Conservation (phyloP, 768 basidiomycete species). For the Clathrus columnatus region DNA sequence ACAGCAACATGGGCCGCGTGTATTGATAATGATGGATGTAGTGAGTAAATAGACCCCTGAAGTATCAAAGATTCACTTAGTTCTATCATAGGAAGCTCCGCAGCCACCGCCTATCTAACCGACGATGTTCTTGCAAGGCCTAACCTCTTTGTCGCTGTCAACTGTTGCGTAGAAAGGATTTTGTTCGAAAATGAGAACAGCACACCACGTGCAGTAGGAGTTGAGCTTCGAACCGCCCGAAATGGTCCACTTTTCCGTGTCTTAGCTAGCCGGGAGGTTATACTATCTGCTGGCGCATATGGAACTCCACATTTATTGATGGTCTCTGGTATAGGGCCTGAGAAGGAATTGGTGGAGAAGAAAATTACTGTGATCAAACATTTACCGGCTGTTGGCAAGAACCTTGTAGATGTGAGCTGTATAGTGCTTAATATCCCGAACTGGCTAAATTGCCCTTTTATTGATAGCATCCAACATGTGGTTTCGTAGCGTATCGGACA, state of each 20-base stretch:
- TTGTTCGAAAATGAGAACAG: conserved; percentile 11
- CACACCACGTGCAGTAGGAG: neutral
- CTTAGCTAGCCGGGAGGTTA: conserved; percentile 18
- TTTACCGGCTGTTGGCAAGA: conserved; percentile 31
- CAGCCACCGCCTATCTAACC: conserved; percentile 21
- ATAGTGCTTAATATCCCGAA: neutral
- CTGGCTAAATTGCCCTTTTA: neutral
- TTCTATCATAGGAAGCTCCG: conserved; percentile 16
- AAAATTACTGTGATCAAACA: conserved; percentile 25
- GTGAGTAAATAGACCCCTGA: conserved; percentile 9
- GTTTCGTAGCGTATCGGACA: neutral
- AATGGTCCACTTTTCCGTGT: too few species aligned
- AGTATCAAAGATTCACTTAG: neutral
- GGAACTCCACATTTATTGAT: conserved; percentile 32
- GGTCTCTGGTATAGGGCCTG: conserved; percentile 35
- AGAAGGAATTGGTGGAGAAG: conserved; percentile 21
- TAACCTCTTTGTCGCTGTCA: conserved; percentile 19
- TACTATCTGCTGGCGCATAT: conserved; percentile 19
- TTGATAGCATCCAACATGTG: too few species aligned
- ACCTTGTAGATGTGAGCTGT: conserved; percentile 24
- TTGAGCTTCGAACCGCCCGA: neutral
- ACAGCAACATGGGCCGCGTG: conserved; percentile 11
- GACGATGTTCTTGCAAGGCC: conserved; percentile 16
- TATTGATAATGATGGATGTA: conserved; percentile 14
- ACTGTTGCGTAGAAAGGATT: conserved; percentile 14